Evolutionary conservation across 371 early-diverging fungal species (phyloP).

Genomic region (Mucor piriformis): DNA sequence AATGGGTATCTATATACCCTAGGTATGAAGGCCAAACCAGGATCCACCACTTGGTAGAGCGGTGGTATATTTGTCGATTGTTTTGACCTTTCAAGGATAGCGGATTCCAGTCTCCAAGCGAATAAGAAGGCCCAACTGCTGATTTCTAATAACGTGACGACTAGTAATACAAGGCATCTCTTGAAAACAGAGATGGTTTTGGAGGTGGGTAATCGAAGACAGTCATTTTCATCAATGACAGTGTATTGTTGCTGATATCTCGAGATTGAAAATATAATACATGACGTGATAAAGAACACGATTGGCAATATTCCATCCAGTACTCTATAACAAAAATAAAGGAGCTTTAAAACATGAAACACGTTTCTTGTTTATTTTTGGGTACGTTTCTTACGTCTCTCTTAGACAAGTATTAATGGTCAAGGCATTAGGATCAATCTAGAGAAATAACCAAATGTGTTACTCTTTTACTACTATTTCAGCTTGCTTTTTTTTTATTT

Average conservation of each 20-base stretch:
- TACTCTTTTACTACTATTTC: background rate
- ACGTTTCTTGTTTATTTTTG: background rate
- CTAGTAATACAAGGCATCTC: conserved; percentile 36
- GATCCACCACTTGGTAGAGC: conserved; percentile 43
- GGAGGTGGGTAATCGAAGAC: conserved; percentile 41
- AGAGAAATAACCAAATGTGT: background rate
- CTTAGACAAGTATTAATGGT: conserved; percentile 36
- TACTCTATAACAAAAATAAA: conserved; percentile 22
- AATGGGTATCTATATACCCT: conserved; percentile 25
- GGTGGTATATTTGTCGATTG: conserved; percentile 16
- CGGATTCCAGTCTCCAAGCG: conserved; percentile 53
- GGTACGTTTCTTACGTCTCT: conserved; percentile 29
- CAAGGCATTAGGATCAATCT: conserved; percentile 22
- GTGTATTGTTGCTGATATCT: conserved; percentile 23
- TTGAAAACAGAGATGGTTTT: conserved; percentile 37
- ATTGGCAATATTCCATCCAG: conserved; percentile 41
- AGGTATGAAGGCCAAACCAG: conserved; percentile 41
- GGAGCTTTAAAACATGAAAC: conserved; percentile 1
- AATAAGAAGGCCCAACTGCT: conserved; percentile 53
- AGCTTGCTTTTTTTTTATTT: background rate
- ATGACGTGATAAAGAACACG: conserved; percentile 34
- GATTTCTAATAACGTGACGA: conserved; percentile 43
- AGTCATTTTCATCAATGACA: conserved; percentile 17
- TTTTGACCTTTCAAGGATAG: conserved; percentile 37
- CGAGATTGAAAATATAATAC: conserved; percentile 21